Evolutionary conservation across 2,329 filamentous ascomycete species (phyloP), one percentile per base, ranked within the genome.

Genomic region (Colletotrichum godetiae): DNA sequence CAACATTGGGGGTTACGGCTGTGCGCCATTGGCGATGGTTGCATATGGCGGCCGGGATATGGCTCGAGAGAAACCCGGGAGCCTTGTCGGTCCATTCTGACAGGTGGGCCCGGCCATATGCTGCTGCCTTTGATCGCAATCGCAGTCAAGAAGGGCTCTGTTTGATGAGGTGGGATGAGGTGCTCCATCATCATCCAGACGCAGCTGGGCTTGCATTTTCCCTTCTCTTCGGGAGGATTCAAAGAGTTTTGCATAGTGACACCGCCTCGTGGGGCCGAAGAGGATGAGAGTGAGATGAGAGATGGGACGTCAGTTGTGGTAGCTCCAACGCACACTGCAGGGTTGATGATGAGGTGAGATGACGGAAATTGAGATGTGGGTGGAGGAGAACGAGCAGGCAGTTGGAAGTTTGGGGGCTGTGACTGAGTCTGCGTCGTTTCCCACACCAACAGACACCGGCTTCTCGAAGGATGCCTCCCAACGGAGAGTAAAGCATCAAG

Each of bases 261-360:
- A 35, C 60, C 24, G 60, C 55, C 33, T 70, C 61, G 60, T 37
- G 71, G 71, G 49, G 27, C 61, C 56, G 13, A 6, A 11, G 22
- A 58, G 67, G 37, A 58, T 60, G 42, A 49, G 33, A 57, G 22
- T 60, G 55, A 68, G 58, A 68, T 24, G 67, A 27, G 22, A 27
- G 10, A 29, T 49, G 24, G 53, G 31, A 65, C 66, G 60, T 35
- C 57, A 55, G 66, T n/a, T 59, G 64, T 53, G 70, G 67, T 61
- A 49, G 46, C 27, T 46, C 55, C 22, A 29, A 65, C 64, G 70
- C 70, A 65, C 67, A 60, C 46, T 42, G 67, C 67, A 73, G 67
- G 70, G 70, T 73, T 73, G 37, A 60, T 31, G 70, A 73, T 73
- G 70, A 73, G 70, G 70, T 73, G 70, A 73, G 71, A 73, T 57